These are phyloP conservation scores for Stephania yunnanensis DNA, from an alignment of 164 flowering plant species.

Conservation along the genomic window DNA sequence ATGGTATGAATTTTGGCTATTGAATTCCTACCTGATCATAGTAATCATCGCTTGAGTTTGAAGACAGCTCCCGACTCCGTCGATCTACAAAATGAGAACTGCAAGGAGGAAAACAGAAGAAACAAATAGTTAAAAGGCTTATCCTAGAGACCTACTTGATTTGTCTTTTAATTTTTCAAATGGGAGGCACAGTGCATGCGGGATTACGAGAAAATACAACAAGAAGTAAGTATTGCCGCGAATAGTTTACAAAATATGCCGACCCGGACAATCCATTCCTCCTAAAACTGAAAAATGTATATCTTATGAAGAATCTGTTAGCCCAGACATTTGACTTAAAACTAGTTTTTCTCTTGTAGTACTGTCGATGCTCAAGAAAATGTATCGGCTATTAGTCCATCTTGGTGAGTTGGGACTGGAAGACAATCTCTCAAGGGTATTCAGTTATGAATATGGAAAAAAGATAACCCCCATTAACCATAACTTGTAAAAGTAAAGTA, in stretches of 20 bases:
- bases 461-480: not conserved
- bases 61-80: constrained; percentile 42
- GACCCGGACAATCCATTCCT: not conserved
- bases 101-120: constrained; percentile 17
- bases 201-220: not conserved
- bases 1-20: not conserved
- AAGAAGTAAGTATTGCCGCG: not conserved
- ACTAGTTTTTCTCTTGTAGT: too few relatives aligned
- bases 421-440: not conserved
- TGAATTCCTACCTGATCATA: constrained; percentile 36
- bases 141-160: not conserved
- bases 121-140: not conserved
- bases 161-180: not conserved
- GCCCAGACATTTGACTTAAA: too few relatives aligned
- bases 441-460: not conserved
- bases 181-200: too few relatives aligned
- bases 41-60: constrained; percentile 45
- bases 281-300: not conserved
- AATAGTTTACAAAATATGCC: not conserved
- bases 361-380: too few relatives aligned
- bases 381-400: too few relatives aligned
- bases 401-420: not conserved
- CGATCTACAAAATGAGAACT: constrained; percentile 38
- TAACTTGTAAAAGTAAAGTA: not conserved
- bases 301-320: too few relatives aligned